A percentile compares a stretch with the other conserved stretches of the same genome.
phyloP scores from a whole-genome alignment of 805 yeast species.

The Candida awuae region DNA sequence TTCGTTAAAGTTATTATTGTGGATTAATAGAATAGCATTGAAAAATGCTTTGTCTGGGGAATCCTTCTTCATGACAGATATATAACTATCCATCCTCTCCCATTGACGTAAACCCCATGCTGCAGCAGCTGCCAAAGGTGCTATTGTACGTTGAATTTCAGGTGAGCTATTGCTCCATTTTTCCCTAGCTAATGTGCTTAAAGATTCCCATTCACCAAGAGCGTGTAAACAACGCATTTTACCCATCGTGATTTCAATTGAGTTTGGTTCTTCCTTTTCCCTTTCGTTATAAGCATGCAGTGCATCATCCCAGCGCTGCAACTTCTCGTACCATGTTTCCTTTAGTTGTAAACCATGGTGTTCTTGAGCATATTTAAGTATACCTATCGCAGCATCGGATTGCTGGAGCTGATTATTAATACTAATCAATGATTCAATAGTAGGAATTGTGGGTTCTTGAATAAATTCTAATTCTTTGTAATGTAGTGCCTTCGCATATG shows the following conservation, averaged over 20 bases:
- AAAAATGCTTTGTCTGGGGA: slow-evolving; percentile 95
- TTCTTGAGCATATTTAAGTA: slow-evolving; percentile 85
- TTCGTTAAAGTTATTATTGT: slow-evolving; percentile 74
- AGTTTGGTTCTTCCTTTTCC: slow-evolving; percentile 54
- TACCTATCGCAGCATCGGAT: slow-evolving; percentile 96
- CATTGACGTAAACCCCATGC: slow-evolving; percentile 98
- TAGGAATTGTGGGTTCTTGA: slow-evolving; percentile 85
- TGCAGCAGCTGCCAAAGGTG: slow-evolving; percentile 97
- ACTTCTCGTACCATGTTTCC: slow-evolving; percentile 96
- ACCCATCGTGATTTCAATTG: slow-evolving; percentile 90
- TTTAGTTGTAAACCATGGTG: slow-evolving; percentile 86
- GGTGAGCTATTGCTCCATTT: slow-evolving; percentile 74
- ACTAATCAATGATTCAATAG: slow-evolving; percentile 84
- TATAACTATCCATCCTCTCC: slow-evolving; percentile 92
- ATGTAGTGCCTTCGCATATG: slow-evolving; percentile 94
- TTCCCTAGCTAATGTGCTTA: slow-evolving; percentile 74
- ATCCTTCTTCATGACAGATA: slow-evolving; percentile 80
- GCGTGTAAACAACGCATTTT: slow-evolving; percentile 98
- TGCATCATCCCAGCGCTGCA: slow-evolving; percentile 98
- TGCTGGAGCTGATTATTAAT: slow-evolving; percentile 94
- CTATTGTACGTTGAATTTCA: slow-evolving; percentile 74
- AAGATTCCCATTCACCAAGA: slow-evolving; percentile 95
- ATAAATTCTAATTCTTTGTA: slow-evolving; percentile 92
- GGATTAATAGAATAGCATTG: slow-evolving; percentile 80
- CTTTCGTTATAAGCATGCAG: slow-evolving; percentile 80